A percentile compares a stretch with the other conserved stretches of the same genome.
These are phyloP conservation scores for Talaromyces proteolyticus DNA, from an alignment of 495 filamentous ascomycete species.

Conservation along the genomic window DNA sequence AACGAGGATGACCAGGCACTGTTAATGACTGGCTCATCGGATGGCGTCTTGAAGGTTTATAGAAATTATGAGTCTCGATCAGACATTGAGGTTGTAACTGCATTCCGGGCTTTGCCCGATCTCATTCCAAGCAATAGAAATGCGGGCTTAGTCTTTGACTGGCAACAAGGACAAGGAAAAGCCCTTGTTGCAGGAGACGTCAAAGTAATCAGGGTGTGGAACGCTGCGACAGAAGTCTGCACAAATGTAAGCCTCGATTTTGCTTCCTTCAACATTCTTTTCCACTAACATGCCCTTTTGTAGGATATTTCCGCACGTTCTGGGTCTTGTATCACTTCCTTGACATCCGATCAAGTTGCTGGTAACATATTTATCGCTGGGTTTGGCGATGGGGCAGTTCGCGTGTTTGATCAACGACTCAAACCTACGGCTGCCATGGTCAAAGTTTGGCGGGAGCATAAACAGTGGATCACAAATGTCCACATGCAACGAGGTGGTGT, in stretches of 20 bases:
- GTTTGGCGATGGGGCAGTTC: slow-evolving; percentile 93
- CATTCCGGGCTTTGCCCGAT: slow-evolving; percentile 88
- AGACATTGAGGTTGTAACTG: slow-evolving; percentile 77
- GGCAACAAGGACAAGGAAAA: slow-evolving; percentile 95
- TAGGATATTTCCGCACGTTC: slow-evolving; percentile 92
- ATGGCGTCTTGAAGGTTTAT: slow-evolving; percentile 92
- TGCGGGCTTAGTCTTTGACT: slow-evolving; percentile 93
- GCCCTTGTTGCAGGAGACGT: slow-evolving; percentile 94
- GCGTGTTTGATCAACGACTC: slow-evolving; percentile 87
- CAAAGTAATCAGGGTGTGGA: slow-evolving; percentile 93
- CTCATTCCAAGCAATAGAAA: slow-evolving; percentile 88
- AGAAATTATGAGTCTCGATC: slow-evolving; percentile 70
- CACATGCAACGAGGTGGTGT: slow-evolving; percentile 96
- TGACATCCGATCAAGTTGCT: slow-evolving; percentile 96
- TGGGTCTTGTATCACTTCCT: slow-evolving; percentile 87
- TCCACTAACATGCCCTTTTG: background rate
- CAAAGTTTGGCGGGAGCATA: slow-evolving; percentile 91
- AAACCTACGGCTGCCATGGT: slow-evolving; percentile 83
- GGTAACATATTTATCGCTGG: slow-evolving; percentile 94
- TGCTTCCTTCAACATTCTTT: background rate
- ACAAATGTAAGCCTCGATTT: slow-evolving; percentile 48
- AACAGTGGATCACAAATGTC: slow-evolving; percentile 88
- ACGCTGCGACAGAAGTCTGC: slow-evolving; percentile 88
- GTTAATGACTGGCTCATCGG: slow-evolving; percentile 88
- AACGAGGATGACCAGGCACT: slow-evolving; percentile 97